A percentile compares a stretch with the other conserved stretches of the same genome.
Evolutionary conservation across 73 alveolate species (phyloP).

Genomic region (Symbiodinium pilosum): DNA sequence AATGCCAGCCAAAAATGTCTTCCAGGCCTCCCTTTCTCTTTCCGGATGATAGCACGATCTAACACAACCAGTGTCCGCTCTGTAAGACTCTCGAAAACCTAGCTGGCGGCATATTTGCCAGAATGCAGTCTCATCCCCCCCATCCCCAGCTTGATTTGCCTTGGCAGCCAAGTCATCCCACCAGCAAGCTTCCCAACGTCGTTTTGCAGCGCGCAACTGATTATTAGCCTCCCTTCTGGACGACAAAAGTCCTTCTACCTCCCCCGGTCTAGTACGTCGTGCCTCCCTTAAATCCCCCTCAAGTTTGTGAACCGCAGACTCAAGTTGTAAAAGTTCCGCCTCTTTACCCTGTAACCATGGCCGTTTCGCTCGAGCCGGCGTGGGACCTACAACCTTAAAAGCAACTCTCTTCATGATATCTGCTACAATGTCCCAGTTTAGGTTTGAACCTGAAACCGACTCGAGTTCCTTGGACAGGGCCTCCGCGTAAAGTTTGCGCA

Average conservation of each 20-base stretch:
- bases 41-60: not conserved
- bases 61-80: too few relatives aligned
- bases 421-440: conserved; percentile 19
- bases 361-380: not conserved
- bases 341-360: conserved; percentile 52
- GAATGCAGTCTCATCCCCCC: not conserved
- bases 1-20: not conserved
- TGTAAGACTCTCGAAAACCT: not conserved
- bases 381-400: not conserved
- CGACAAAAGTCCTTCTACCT: not conserved
- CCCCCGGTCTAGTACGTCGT: not conserved
- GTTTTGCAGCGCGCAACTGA: not conserved
- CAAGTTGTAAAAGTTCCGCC: not conserved
- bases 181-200: conserved; percentile 34
- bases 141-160: not conserved
- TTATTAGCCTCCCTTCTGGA: not conserved
- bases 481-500: not conserved
- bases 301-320: not conserved
- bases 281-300: not conserved
- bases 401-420: not conserved
- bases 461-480: not conserved
- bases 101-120: not conserved
- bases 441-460: not conserved
- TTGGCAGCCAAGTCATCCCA: not conserved
- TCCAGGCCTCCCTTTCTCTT: not conserved